Percentiles rank a stretch among this genome's conserved stretches.
Conservation (phyloP, 345 rosid species). For the Limnanthes douglasii region DNA sequence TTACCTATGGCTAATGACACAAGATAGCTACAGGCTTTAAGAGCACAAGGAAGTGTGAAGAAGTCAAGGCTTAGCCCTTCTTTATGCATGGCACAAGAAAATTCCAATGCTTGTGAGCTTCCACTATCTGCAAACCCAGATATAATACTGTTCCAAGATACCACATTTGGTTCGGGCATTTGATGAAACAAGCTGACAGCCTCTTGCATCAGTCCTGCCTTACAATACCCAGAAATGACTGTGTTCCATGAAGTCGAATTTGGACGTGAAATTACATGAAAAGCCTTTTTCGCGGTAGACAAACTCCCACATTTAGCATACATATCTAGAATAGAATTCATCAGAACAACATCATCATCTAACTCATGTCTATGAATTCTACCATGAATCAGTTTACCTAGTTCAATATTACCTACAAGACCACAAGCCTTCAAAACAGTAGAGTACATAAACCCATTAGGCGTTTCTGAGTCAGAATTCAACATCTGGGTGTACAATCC, state of each 20-base stretch:
- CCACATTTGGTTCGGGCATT: slow-evolving; percentile 31
- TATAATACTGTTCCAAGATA: slow-evolving; percentile 59
- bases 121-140: slow-evolving; percentile 48
- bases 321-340: slow-evolving; percentile 65
- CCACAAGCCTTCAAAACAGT: slow-evolving; percentile 54
- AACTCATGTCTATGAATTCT: slow-evolving; percentile 21
- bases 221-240: slow-evolving; percentile 49
- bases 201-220: slow-evolving; percentile 38
- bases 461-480: slow-evolving; percentile 16
- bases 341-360: slow-evolving; percentile 34
- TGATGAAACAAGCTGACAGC: slow-evolving; percentile 35
- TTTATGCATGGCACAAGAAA: slow-evolving; percentile 38
- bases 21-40: slow-evolving; percentile 34
- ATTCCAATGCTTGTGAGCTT: slow-evolving; percentile 31
- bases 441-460: slow-evolving; percentile 51
- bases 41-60: slow-evolving; percentile 51
- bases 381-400: slow-evolving; percentile 37
- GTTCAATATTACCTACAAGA: slow-evolving; percentile 31
- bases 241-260: slow-evolving; percentile 61
- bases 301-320: slow-evolving; percentile 53
- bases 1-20: slow-evolving; percentile 28
- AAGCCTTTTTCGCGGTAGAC: slow-evolving; percentile 31
- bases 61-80: slow-evolving; percentile 42
- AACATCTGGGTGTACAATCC: slow-evolving; percentile 26
- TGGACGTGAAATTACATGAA: slow-evolving; percentile 17